These are phyloP conservation scores for Tanacetum coccineum DNA, from an alignment of 129 eudicot species.

Conservation along the genomic window DNA sequence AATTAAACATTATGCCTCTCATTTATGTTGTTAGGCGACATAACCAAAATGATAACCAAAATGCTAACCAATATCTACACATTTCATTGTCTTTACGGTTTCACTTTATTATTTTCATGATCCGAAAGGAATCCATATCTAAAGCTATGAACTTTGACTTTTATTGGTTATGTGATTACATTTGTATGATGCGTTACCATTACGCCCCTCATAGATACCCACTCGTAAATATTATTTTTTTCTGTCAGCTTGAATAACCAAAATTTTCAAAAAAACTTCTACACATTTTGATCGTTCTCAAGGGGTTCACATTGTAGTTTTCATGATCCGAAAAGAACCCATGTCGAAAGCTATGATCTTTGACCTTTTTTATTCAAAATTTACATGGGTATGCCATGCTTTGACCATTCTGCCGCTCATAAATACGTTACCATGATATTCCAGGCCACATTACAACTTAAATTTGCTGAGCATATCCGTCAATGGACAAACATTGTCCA, in stretches of 20 bases:
- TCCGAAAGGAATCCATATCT: too few relatives aligned
- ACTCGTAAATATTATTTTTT: not conserved
- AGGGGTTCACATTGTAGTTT: too few relatives aligned
- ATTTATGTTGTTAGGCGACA: not conserved
- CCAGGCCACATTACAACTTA: conserved; percentile 91
- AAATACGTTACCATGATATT: conserved; percentile 13
- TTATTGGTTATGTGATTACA: too few relatives aligned
- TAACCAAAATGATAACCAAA: too few relatives aligned
- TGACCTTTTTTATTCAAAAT: not conserved
- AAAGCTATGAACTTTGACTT: too few relatives aligned
- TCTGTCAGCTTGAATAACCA: too few relatives aligned
- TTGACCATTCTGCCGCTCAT: conserved; percentile 3
- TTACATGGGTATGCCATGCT: not conserved
- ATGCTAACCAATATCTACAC: too few relatives aligned
- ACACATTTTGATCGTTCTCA: not conserved
- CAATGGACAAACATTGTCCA: conserved; percentile 70
- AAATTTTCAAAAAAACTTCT: not conserved
- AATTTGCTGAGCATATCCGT: conserved; percentile 79
- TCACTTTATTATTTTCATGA: too few relatives aligned
- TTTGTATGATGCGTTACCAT: too few relatives aligned
- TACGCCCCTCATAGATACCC: not conserved
- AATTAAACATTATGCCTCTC: conserved; percentile 6
- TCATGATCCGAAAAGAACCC: conserved; percentile 14
- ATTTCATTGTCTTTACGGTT: too few relatives aligned
- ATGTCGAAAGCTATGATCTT: conserved; percentile 18